These are phyloP conservation scores for Cnidoscolus chayamansa DNA, from an alignment of 441 rosid genomes.

Conservation along the genomic window DNA sequence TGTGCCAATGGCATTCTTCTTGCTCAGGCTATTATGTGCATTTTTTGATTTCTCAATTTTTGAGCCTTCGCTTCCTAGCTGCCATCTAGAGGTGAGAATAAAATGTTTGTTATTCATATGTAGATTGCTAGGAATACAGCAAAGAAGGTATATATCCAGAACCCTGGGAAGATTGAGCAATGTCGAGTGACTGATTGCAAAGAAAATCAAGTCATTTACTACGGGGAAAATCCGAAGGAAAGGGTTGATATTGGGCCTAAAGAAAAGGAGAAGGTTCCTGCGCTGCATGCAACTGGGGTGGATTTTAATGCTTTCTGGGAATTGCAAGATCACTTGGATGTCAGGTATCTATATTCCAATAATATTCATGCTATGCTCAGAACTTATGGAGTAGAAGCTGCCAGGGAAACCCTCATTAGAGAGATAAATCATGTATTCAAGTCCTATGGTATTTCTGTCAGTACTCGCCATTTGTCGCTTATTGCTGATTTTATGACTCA, in stretches of 20 bases:
- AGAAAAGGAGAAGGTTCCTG: conserved; percentile 56
- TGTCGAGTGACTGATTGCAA: conserved; percentile 46
- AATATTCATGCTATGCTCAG: conserved; percentile 69
- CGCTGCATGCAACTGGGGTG: conserved; percentile 70
- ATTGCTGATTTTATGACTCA: conserved; percentile 96
- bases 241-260: conserved; percentile 51
- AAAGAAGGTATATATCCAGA: conserved; percentile 82
- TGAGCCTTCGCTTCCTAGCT: not conserved
- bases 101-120: conserved; percentile 14
- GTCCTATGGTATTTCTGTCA: conserved; percentile 78
- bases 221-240: conserved; percentile 69
- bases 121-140: conserved; percentile 87
- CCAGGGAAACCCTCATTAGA: conserved; percentile 81
- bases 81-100: not conserved
- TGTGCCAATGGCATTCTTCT: not conserved
- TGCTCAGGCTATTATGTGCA: not conserved
- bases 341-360: conserved; percentile 77
- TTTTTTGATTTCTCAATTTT: not conserved
- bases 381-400: conserved; percentile 89
- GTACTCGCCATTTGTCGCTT: conserved; percentile 68
- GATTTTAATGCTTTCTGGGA: conserved; percentile 71
- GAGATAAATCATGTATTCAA: conserved; percentile 81
- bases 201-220: conserved; percentile 76
- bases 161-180: conserved; percentile 69
- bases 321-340: conserved; percentile 69